Base-by-base conservation (phyloP, 2,329 filamentous ascomycete genomes). In the Chlorencoelia australis region DNA sequence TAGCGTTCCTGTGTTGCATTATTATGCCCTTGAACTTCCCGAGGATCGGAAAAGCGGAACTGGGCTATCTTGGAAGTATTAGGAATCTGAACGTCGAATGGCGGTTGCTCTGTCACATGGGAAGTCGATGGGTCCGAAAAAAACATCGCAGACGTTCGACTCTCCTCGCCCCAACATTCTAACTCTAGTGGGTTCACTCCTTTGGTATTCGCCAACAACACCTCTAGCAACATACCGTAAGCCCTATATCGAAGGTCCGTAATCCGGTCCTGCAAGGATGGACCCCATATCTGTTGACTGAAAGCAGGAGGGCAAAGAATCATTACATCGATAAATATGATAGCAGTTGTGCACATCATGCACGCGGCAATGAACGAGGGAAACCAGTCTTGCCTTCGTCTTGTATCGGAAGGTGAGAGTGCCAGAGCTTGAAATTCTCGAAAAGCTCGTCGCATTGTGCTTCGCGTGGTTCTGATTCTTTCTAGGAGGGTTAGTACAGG, bases 251-350 rank as follows among this genome's bases (percentile, higher is more conserved):
- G 19, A 7, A 45, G 41, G n/a, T 39, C 31, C 2, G 32, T 22
- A 8, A 43, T 37, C 13, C 29, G 35, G 3, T 43, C 29, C n/a
- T 38, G 34, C 43, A 40, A 45, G 13, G 14, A 18, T 22, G 10
- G 20, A 3, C 43, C 43, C 43, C 43, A 45, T 17, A 45, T 45
- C 13, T 42, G 35, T 21, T 45, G 41, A 25, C 34, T 45, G 13
- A 36, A 43, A 4, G 43, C 41, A 6, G 43, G 41, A 22, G 40
- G 43, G n/a, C 33, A 33, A 5, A 29, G 33, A 14, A 42, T 17
- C 18, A 45, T 20, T 17, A 39, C 41, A 28, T 45, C 43, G 7
- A 45, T 21, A 22, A 41, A 43, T 2, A 42, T 19, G n/a, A 45
- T 34, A 5, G 43, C 43, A 6, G 41, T 27, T 13, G 35, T 30